A percentile compares a stretch with the other conserved stretches of the same genome.
Evolutionary conservation across 2,329 filamentous ascomycete genomes (phyloP).

Genomic region (Exserohilum turcica): DNA sequence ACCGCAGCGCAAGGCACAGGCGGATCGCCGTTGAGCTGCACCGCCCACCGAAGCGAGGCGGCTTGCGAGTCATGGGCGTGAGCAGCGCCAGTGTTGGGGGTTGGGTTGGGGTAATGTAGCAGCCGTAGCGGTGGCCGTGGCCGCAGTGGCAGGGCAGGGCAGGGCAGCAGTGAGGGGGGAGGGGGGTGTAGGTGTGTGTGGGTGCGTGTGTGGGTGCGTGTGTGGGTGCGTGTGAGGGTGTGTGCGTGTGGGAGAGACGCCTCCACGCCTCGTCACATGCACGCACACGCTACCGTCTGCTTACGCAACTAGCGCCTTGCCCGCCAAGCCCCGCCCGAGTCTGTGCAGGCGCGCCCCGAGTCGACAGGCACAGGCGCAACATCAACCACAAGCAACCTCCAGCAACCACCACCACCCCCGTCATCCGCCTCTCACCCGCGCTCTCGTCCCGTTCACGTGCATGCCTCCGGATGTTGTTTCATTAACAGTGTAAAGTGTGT

Average conservation of each 20-base stretch:
- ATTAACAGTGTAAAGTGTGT: conserved; percentile 23
- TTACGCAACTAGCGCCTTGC: conserved; percentile 3
- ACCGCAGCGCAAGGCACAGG: conserved; percentile 18
- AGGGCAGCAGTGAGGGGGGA: too few species aligned
- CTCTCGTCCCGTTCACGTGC: conserved; percentile 22
- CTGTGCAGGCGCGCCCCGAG: conserved; percentile 9
- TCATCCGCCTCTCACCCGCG: conserved; percentile 8
- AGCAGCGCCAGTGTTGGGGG: too few species aligned
- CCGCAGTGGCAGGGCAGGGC: too few species aligned
- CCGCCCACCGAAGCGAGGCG: conserved; percentile 16
- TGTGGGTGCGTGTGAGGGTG: conserved; percentile 1
- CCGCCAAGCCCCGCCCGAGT: conserved; percentile 1
- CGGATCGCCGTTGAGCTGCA: conserved; percentile 22
- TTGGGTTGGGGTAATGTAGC: conserved; percentile 10
- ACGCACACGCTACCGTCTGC: conserved; percentile 4
- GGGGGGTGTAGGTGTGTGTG: too few species aligned
- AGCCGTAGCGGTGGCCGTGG: too few species aligned
- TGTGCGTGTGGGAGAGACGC: too few species aligned
- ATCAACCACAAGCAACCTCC: neutral
- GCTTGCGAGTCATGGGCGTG: conserved; percentile 17
- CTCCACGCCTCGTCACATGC: conserved; percentile 6
- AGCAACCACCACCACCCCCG: neutral
- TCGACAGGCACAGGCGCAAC: conserved; percentile 1
- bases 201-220: neutral
- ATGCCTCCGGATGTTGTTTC: conserved; percentile 20